Conservation (phyloP, 2,329 filamentous ascomycete genomes). For the Exophiala viscosa region DNA sequence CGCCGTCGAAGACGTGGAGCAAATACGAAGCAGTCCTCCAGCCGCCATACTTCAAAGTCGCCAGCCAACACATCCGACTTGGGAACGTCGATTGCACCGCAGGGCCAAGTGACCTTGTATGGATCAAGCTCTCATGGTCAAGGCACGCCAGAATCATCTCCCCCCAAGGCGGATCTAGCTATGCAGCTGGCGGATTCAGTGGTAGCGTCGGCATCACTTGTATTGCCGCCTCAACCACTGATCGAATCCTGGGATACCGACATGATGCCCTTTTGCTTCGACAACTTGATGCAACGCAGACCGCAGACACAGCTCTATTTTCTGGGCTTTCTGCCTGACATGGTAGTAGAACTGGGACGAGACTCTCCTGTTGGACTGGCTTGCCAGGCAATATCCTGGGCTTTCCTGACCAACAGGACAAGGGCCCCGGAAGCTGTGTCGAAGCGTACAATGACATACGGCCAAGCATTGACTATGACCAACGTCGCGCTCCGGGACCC, state of each 20-base stretch:
- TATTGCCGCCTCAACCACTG: conserved; percentile 1
- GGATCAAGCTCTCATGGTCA: too few species aligned
- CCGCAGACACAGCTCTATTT: neutral
- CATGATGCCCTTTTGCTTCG: conserved; percentile 11
- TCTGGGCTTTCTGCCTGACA: conserved; percentile 14
- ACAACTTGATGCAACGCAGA: conserved; percentile 1
- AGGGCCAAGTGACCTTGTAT: too few species aligned
- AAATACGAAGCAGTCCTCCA: neutral
- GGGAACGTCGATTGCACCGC: neutral
- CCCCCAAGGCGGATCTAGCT: too few species aligned
- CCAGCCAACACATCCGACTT: neutral
- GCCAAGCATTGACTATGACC: conserved; percentile 15
- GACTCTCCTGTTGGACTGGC: conserved; percentile 13
- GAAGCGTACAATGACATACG: conserved; percentile 14
- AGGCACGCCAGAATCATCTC: too few species aligned
- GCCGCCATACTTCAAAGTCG: neutral
- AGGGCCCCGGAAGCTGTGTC: conserved; percentile 8
- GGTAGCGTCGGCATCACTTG: conserved; percentile 5
- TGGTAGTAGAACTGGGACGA: conserved; percentile 6
- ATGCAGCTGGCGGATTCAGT: conserved; percentile 5
- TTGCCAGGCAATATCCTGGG: conserved; percentile 17
- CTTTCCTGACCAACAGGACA: conserved; percentile 11
- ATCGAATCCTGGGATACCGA: conserved; percentile 13
- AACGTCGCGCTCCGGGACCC: conserved; percentile 20
- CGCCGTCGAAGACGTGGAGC: conserved; percentile 8